Evolutionary conservation across 768 basidiomycete species (phyloP), one percentile per base, ranked within the genome.

Genomic region (Tricholoma furcatifolium): DNA sequence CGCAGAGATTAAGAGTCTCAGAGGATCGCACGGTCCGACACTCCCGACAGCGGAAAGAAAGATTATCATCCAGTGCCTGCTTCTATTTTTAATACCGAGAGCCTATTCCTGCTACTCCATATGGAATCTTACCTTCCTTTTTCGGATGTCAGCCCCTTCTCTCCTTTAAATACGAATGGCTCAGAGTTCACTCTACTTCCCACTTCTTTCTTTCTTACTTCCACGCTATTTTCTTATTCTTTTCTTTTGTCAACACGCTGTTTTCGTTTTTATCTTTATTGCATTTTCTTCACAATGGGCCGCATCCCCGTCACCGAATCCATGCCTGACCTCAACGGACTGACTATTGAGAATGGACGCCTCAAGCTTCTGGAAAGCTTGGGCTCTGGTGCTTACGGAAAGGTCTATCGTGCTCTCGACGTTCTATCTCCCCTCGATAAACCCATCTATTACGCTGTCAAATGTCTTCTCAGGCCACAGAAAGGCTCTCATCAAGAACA

Each of bases 311-410:
- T 70, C 49, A 70, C 77, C 27, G 71, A 77, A 35, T 61, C 65
- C 32, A 70, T 80, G 62, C 82, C 80, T 55, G 71, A 82, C 58
- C 77, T 84, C 60, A 69, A 76, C 42, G 80, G 79, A 47, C 63
- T 67, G 45, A 59, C 65, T 47, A 74, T 91, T 61, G 80, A 82
- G 68, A 70, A 77, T 55, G 83, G 82, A 56, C 82, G 79, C 53
- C 78, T 87, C 62, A 74, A 76, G 59, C 76, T 93, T 58, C 64
- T 80, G 54, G 76, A 81, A 54, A 73, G 76, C 48, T 74, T 93
- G 51, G 91, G 88, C 46, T 74, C 81, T 43, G 92, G 92, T 18
- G 82, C 87, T 9, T 91, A 88, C 53, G 88, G 89, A 53, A 79
- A 82, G 43, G 89, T 93, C 59, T 91, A 92, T 70, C 77, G 80